Percentiles rank a stretch among this genome's conserved stretches.
Evolutionary conservation across 495 filamentous ascomycete species (phyloP).

Genomic region (Penicillium odoratum): DNA sequence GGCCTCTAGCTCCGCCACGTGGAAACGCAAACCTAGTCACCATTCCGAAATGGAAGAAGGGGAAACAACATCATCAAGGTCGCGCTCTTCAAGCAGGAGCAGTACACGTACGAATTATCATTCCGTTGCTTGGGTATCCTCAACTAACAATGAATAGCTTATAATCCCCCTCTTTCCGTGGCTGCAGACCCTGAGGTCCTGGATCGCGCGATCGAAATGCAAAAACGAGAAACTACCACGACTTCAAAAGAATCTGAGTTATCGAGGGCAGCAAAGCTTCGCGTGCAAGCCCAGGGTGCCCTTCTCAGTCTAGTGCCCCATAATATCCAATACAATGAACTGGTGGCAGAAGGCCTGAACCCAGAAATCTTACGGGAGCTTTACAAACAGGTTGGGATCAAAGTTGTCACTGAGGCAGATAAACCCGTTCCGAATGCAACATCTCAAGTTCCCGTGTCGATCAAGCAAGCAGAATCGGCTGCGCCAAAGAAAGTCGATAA

Average conservation of each 20-base stretch:
- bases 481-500: not conserved
- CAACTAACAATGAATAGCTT: constrained; percentile 33
- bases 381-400: constrained; percentile 65
- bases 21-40: not conserved
- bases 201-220: constrained; percentile 18
- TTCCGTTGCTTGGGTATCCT: not conserved
- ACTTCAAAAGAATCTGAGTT: constrained; percentile 3
- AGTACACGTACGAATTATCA: constrained; percentile 36
- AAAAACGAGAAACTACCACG: constrained; percentile 6
- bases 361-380: constrained; percentile 59
- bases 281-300: constrained; percentile 67
- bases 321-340: constrained; percentile 65
- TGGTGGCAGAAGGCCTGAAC: constrained; percentile 72
- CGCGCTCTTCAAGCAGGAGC: constrained; percentile 30
- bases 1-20: not conserved
- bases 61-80: constrained; percentile 26
- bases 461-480: not conserved
- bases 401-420: constrained; percentile 23
- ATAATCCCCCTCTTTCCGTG: constrained; percentile 42
- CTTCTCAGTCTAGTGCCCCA: constrained; percentile 62
- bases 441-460: not conserved
- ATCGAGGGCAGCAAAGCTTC: constrained; percentile 44
- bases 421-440: not conserved
- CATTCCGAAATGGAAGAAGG: constrained; percentile 30
- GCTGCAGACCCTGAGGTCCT: constrained; percentile 22